phyloP scores from a whole-genome alignment of 352 stramenopile species.

The Phytopythium chamaehyphon region DNA sequence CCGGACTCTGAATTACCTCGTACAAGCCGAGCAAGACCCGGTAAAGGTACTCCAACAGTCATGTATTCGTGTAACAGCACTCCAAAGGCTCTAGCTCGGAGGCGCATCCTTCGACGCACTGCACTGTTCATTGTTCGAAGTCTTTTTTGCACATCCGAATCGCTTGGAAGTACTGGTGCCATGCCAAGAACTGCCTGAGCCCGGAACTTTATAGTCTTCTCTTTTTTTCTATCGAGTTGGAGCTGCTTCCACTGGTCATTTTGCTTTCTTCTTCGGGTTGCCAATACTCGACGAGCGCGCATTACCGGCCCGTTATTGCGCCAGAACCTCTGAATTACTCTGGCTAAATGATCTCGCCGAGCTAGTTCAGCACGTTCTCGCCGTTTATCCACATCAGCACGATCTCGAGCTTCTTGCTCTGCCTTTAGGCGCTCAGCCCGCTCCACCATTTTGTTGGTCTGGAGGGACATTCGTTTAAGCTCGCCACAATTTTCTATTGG shows the following conservation, averaged over 20 bases:
- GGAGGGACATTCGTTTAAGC: constrained; percentile 22
- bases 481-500: constrained; percentile 43
- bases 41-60: constrained; percentile 51
- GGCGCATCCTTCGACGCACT: constrained; percentile 37
- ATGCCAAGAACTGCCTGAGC: constrained; percentile 34
- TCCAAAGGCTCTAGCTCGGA: constrained; percentile 51
- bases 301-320: constrained; percentile 25
- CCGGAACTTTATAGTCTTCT: constrained; percentile 32
- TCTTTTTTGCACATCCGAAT: constrained; percentile 29
- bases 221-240: constrained; percentile 23
- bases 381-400: constrained; percentile 42
- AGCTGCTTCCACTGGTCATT: constrained; percentile 32
- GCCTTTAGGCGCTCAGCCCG: constrained; percentile 25
- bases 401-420: constrained; percentile 40
- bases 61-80: constrained; percentile 60
- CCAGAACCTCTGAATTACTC: constrained; percentile 59
- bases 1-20: constrained; percentile 6
- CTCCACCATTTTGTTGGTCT: constrained; percentile 37
- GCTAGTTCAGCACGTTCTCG: constrained; percentile 15
- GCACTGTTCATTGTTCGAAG: constrained; percentile 49
- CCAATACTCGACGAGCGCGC: constrained; percentile 20
- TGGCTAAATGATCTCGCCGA: constrained; percentile 21
- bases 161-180: constrained; percentile 30
- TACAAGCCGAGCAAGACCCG: constrained; percentile 29
- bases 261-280: constrained; percentile 19